phyloP scores from a whole-genome alignment of 768 basidiomycete species.

The Tricholoma flavovirens region DNA sequence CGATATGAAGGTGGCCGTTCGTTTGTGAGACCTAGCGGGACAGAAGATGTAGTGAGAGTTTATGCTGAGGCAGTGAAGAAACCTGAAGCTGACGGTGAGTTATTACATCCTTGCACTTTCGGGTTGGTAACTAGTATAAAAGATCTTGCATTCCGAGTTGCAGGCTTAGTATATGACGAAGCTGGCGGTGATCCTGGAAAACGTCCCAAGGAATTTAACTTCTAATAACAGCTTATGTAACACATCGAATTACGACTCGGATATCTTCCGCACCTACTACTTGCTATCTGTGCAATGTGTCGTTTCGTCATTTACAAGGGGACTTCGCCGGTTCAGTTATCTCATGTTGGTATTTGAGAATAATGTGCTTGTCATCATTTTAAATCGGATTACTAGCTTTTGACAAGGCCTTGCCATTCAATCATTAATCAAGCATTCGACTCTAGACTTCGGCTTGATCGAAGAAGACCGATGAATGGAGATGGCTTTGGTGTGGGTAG shows the following conservation, averaged over 20 bases:
- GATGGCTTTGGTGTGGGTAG: slow-evolving; percentile 95
- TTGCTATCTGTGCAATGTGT: slow-evolving; percentile 47
- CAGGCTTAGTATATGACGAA: slow-evolving; percentile 79
- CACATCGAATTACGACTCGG: neutral
- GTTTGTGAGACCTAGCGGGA: slow-evolving; percentile 95
- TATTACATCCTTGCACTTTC: neutral
- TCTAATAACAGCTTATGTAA: neutral
- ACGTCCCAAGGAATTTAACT: slow-evolving; percentile 75
- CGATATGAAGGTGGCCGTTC: slow-evolving; percentile 81
- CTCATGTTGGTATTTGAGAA: slow-evolving; percentile 52
- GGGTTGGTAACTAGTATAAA: slow-evolving; percentile 1
- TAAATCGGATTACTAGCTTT: slow-evolving; percentile 42
- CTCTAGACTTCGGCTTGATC: slow-evolving; percentile 80
- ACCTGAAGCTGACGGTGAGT: slow-evolving; percentile 78
- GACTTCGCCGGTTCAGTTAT: slow-evolving; percentile 86
- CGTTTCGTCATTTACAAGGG: slow-evolving; percentile 95
- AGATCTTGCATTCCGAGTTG: slow-evolving; percentile 86
- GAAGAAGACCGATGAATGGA: slow-evolving; percentile 82
- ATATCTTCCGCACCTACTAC: neutral
- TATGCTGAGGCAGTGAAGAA: slow-evolving; percentile 86
- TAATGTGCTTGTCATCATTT: slow-evolving; percentile 3
- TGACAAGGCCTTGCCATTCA: slow-evolving; percentile 90
- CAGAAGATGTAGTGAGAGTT: slow-evolving; percentile 96
- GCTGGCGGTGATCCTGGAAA: slow-evolving; percentile 70
- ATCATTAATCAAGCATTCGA: slow-evolving; percentile 98